A percentile compares a stretch with the other conserved stretches of the same genome.
Conservation (phyloP, 768 basidiomycete species). For the Tylopilus vinaceipallidus region DNA sequence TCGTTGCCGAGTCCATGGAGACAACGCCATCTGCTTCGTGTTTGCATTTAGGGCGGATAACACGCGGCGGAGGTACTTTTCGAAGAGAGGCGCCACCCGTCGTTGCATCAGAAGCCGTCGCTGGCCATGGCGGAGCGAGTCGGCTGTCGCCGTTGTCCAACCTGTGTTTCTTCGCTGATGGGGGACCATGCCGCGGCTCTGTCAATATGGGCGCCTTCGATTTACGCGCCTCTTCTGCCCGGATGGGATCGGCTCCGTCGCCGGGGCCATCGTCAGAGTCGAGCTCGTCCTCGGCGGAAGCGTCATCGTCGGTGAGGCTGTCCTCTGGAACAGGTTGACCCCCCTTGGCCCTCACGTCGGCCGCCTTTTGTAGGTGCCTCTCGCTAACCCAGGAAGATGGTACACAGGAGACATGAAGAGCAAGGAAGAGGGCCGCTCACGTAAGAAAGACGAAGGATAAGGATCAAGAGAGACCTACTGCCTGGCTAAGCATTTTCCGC, state of each 20-base stretch:
- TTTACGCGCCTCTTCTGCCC: conserved; percentile 26
- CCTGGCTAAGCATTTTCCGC: conserved; percentile 70
- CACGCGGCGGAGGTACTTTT: conserved; percentile 25
- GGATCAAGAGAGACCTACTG: conserved; percentile 45
- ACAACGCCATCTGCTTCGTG: conserved; percentile 22
- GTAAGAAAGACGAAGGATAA: conserved; percentile 8
- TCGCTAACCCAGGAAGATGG: conserved; percentile 38
- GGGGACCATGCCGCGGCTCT: conserved; percentile 18
- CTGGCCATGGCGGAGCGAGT: conserved; percentile 20
- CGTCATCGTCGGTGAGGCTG: conserved; percentile 30
- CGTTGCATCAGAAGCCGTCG: conserved; percentile 16
- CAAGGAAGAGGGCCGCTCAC: neutral
- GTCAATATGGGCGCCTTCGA: conserved; percentile 20
- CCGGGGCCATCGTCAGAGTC: conserved; percentile 35
- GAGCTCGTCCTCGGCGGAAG: conserved; percentile 33
- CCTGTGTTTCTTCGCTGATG: conserved; percentile 26
- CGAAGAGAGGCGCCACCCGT: conserved; percentile 7
- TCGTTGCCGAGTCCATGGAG: conserved; percentile 14
- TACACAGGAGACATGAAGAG: neutral
- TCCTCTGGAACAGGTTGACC: conserved; percentile 28
- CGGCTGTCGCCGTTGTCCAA: conserved; percentile 18
- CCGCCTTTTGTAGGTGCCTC: conserved; percentile 53
- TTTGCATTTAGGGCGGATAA: conserved; percentile 28
- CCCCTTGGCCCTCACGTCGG: conserved; percentile 41
- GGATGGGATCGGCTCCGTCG: conserved; percentile 22